Conservation (phyloP, 257 asterid genomes). For the Catharanthus roseus region DNA sequence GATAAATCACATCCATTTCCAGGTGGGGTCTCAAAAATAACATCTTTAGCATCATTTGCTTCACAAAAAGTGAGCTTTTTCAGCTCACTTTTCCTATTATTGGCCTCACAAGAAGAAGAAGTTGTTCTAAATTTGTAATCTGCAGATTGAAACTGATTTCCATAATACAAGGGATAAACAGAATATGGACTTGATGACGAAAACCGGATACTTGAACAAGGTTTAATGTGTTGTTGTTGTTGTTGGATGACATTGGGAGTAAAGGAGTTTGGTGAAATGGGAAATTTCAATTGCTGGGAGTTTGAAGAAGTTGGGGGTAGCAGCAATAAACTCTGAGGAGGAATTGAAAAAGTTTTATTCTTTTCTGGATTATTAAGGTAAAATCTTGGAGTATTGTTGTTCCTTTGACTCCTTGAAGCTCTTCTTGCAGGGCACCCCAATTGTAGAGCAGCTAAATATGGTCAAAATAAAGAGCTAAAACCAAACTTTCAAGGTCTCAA, state of each 20-base stretch:
- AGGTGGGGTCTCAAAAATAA: slow-evolving; percentile 24
- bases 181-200: slow-evolving; percentile 41
- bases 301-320: slow-evolving; percentile 28
- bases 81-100: slow-evolving; percentile 20
- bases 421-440: slow-evolving; percentile 89
- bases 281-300: slow-evolving; percentile 20
- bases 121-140: slow-evolving; percentile 18
- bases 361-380: slow-evolving; percentile 62
- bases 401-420: slow-evolving; percentile 77
- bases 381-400: slow-evolving; percentile 48
- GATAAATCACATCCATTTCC: slow-evolving; percentile 67
- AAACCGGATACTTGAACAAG: slow-evolving; percentile 16
- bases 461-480: slow-evolving; percentile 7
- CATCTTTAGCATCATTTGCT: slow-evolving; percentile 20
- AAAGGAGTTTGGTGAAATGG: slow-evolving; percentile 21
- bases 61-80: slow-evolving; percentile 14
- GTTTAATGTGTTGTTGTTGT: slow-evolving; percentile 13
- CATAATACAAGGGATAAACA: slow-evolving; percentile 56
- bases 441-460: slow-evolving; percentile 72
- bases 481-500: neutral
- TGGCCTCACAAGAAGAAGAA: slow-evolving; percentile 22
- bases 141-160: slow-evolving; percentile 27
- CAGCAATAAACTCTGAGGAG: no score
- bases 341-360: slow-evolving; percentile 23
- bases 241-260: slow-evolving; percentile 22